Percentiles rank a stretch among this genome's conserved stretches.
Conservation (phyloP, 345 rosid genomes). For the Geranium brycei region DNA sequence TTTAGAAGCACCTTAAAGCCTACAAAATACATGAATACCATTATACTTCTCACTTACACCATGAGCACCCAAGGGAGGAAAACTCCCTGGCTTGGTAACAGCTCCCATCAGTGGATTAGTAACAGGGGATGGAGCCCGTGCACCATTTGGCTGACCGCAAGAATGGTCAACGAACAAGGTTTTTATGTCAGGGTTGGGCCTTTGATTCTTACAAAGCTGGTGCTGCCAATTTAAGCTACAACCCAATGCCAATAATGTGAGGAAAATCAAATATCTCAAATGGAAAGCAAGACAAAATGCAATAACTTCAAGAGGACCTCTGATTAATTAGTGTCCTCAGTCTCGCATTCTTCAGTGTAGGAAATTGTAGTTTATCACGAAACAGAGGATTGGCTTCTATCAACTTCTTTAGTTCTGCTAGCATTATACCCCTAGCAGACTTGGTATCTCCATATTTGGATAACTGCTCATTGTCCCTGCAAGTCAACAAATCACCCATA, state of each 20-base stretch:
- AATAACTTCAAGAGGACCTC: conserved; percentile 31
- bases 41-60: conserved; percentile 40
- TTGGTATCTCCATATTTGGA: conserved; percentile 79
- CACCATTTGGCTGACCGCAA: conserved; percentile 65
- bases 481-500: background rate
- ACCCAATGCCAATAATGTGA: background rate
- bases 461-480: conserved; percentile 75
- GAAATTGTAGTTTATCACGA: conserved; percentile 86
- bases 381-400: conserved; percentile 80
- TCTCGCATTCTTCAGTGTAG: conserved; percentile 66
- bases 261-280: no score
- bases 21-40: background rate
- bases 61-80: conserved; percentile 48
- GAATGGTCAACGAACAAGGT: conserved; percentile 71
- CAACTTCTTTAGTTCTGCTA: conserved; percentile 65
- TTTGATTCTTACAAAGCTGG: conserved; percentile 72
- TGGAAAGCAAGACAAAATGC: conserved; percentile 1
- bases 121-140: conserved; percentile 62
- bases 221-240: conserved; percentile 87
- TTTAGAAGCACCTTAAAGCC: background rate
- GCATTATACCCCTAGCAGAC: conserved; percentile 77
- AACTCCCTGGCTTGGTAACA: conserved; percentile 47
- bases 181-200: conserved; percentile 70
- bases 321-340: conserved; percentile 70
- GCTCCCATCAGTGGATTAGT: conserved; percentile 61